These are phyloP conservation scores for Sporothrix variecibatus DNA, from an alignment of 2,329 filamentous ascomycete species.

Conservation along the genomic window DNA sequence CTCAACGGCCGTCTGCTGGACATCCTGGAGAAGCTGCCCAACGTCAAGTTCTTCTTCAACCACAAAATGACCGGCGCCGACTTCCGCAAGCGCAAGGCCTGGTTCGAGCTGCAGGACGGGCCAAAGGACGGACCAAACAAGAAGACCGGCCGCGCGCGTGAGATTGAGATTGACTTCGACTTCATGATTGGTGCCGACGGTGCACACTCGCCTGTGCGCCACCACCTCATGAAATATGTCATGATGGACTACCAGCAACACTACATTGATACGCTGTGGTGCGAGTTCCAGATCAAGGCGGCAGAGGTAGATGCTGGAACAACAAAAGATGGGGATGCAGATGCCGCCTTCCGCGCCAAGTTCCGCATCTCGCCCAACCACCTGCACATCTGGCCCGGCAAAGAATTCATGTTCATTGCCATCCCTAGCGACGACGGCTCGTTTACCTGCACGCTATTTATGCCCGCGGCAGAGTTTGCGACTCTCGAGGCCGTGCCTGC, in stretches of 20 bases:
- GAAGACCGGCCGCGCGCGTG: conserved; percentile 53
- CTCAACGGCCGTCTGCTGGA: conserved; percentile 85
- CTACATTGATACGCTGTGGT: conserved; percentile 97
- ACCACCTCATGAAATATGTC: conserved; percentile 93
- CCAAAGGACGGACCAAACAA: conserved; percentile 34
- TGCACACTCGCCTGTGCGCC: conserved; percentile 86
- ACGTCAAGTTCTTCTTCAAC: conserved; percentile 89
- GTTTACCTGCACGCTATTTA: conserved; percentile 93
- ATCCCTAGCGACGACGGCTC: conserved; percentile 83
- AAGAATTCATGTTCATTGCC: conserved; percentile 97
- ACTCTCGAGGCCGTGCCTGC: conserved; percentile 65
- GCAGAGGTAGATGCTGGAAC: conserved; percentile 17
- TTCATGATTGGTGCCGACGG: conserved; percentile 93
- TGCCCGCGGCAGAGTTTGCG: conserved; percentile 70
- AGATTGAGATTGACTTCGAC: conserved; percentile 86
- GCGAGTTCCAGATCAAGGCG: conserved; percentile 82
- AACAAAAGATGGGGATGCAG: conserved; percentile 29
- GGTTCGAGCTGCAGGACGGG: conserved; percentile 69
- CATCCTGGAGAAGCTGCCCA: conserved; percentile 77
- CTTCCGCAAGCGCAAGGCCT: conserved; percentile 75
- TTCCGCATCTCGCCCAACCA: conserved; percentile 90
- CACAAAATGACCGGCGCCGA: conserved; percentile 92
- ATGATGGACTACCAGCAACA: conserved; percentile 89
- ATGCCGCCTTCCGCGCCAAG: conserved; percentile 41
- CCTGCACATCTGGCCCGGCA: conserved; percentile 95